phyloP scores from a whole-genome alignment of 2,329 filamentous ascomycete genomes.

The Pseudogymnoascus sp. region DNA sequence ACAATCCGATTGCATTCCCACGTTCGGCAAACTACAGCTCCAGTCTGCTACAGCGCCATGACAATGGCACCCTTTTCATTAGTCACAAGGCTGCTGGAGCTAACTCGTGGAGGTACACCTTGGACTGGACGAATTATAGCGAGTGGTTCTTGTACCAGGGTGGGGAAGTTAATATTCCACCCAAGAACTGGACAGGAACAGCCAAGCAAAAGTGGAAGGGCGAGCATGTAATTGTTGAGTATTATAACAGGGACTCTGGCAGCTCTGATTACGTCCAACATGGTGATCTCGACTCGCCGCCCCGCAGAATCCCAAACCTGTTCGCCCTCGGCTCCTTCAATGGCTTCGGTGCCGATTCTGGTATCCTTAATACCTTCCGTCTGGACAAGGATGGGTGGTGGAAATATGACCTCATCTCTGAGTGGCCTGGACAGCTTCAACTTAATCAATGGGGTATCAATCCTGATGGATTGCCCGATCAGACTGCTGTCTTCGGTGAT shows the following conservation, averaged over 20 bases:
- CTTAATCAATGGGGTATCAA: conserved; percentile 62
- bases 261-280: conserved; percentile 55
- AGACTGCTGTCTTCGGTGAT: conserved; percentile 52
- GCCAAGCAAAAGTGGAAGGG: conserved; percentile 52
- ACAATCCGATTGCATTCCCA: conserved; percentile 55
- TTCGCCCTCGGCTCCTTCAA: conserved; percentile 58
- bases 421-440: conserved; percentile 55
- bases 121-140: conserved; percentile 29
- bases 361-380: conserved; percentile 47
- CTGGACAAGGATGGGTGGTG: conserved; percentile 44
- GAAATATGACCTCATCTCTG: conserved; percentile 53
- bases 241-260: conserved; percentile 52
- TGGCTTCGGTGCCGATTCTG: conserved; percentile 55
- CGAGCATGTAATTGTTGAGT: conserved; percentile 55
- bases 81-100: conserved; percentile 53
- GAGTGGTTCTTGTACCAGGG: conserved; percentile 49
- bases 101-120: conserved; percentile 39
- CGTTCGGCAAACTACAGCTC: conserved; percentile 50
- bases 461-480: conserved; percentile 53
- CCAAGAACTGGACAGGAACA: conserved; percentile 50
- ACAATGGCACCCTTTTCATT: conserved; percentile 35
- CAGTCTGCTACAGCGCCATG: conserved; percentile 39
- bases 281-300: conserved; percentile 41
- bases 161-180: conserved; percentile 41
- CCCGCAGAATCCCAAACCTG: conserved; percentile 54